phyloP scores from a whole-genome alignment of 2,329 filamentous ascomycete genomes.

The Mariannaea sp. region DNA sequence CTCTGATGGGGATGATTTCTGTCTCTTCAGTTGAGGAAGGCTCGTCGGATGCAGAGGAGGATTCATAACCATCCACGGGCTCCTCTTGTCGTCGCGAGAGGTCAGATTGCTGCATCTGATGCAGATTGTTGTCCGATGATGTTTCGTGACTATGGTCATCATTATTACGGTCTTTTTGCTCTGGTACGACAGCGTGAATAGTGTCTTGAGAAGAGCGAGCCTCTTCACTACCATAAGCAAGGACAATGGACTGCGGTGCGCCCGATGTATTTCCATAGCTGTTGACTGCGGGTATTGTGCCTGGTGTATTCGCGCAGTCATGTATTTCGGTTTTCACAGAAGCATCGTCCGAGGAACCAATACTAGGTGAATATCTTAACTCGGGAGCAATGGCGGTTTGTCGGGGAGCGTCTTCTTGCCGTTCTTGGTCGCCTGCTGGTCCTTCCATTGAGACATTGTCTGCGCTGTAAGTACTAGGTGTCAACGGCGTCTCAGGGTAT shows the following conservation, averaged over 20 bases:
- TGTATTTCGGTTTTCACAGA: background rate
- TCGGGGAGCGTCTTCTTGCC: background rate
- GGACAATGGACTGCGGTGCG: slow-evolving; percentile 1
- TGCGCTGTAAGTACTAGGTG: slow-evolving; percentile 7
- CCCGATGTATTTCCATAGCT: background rate
- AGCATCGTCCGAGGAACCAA: background rate
- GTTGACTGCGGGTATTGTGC: background rate
- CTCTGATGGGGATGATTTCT: slow-evolving; percentile 39
- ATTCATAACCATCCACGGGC: background rate
- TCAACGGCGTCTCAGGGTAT: slow-evolving; percentile 33
- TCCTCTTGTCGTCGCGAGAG: slow-evolving; percentile 4
- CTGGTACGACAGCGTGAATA: background rate
- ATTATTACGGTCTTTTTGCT: background rate
- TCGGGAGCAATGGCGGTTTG: background rate
- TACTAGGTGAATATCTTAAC: background rate
- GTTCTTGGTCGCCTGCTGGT: background rate
- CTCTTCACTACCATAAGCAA: background rate
- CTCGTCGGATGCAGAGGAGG: slow-evolving; percentile 8
- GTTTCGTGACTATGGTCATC: background rate
- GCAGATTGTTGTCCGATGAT: too few relatives aligned
- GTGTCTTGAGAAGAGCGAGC: background rate
- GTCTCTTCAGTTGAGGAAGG: slow-evolving; percentile 17
- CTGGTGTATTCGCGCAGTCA: background rate
- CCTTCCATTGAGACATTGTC: slow-evolving; percentile 8
- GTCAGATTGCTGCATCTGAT: slow-evolving; percentile 3